These are phyloP conservation scores for Ceriops tagal DNA, from an alignment of 345 rosid species.

Conservation along the genomic window DNA sequence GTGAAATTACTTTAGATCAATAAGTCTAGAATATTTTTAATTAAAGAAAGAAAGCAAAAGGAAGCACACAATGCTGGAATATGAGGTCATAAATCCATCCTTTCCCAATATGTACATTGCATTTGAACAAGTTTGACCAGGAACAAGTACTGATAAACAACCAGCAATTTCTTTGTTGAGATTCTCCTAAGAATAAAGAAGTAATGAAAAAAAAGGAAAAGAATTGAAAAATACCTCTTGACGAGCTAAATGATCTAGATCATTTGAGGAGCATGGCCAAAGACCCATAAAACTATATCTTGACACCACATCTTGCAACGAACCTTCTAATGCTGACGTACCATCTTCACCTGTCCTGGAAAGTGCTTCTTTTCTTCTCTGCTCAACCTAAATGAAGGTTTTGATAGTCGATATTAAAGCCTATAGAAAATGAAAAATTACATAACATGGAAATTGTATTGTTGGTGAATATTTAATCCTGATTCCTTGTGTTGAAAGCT, in stretches of 20 bases:
- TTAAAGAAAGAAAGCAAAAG: too few species aligned
- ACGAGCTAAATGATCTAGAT: slow-evolving; percentile 75
- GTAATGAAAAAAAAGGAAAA: not conserved
- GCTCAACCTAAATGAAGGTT: slow-evolving; percentile 62
- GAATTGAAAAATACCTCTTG: slow-evolving; percentile 69
- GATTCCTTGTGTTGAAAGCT: too few species aligned
- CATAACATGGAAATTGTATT: too few species aligned
- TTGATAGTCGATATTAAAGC: slow-evolving; percentile 9
- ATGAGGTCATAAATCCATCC: too few species aligned
- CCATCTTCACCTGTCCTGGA: slow-evolving; percentile 67
- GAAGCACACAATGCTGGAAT: too few species aligned
- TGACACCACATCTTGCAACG: slow-evolving; percentile 74
- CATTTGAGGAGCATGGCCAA: slow-evolving; percentile 83
- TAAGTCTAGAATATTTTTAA: too few species aligned
- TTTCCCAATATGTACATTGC: too few species aligned
- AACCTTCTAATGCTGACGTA: slow-evolving; percentile 49
- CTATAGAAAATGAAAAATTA: not conserved
- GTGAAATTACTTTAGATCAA: too few species aligned
- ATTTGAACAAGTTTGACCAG: too few species aligned
- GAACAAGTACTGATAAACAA: too few species aligned
- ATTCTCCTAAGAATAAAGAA: not conserved
- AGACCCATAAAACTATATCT: slow-evolving; percentile 94
- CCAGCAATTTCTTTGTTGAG: too few species aligned
- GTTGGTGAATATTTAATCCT: too few species aligned
- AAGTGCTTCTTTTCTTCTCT: slow-evolving; percentile 91